phyloP scores from a whole-genome alignment of 192 early-diverging fungal genomes.

The Glomus cerebriforme region DNA sequence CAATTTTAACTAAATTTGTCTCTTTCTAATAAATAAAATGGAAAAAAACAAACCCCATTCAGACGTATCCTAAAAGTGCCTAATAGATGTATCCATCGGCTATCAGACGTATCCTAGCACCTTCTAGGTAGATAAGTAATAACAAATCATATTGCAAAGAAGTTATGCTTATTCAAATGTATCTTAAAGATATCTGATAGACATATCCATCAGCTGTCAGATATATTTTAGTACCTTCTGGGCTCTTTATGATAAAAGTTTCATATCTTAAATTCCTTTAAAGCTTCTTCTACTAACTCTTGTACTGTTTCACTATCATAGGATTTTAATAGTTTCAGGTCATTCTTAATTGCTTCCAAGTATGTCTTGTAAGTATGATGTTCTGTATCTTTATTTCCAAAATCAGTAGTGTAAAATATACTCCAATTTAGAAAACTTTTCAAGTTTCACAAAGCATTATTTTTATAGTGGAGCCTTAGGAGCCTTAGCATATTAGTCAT shows the following conservation, averaged over 20 bases:
- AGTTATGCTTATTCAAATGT: background rate
- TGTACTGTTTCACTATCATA: background rate
- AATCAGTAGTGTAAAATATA: slow-evolving; percentile 3
- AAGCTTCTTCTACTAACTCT: slow-evolving; percentile 16
- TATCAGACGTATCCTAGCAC: slow-evolving; percentile 32
- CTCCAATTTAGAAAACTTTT: slow-evolving; percentile 17
- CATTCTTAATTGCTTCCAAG: slow-evolving; percentile 20
- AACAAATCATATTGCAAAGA: slow-evolving; percentile 3
- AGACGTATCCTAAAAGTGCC: slow-evolving; percentile 25
- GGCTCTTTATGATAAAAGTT: slow-evolving; percentile 19
- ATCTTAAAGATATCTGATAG: background rate
- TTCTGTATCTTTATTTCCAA: slow-evolving; percentile 17
- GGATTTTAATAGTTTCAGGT: slow-evolving; percentile 12
- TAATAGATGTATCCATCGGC: slow-evolving; percentile 10
- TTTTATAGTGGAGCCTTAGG: background rate
- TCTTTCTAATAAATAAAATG: background rate
- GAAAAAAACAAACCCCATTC: slow-evolving; percentile 23
- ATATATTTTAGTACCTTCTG: background rate
- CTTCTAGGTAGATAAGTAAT: background rate
- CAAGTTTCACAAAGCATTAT: background rate
- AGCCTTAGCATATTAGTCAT: no score
- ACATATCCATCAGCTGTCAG: background rate
- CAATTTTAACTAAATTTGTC: background rate
- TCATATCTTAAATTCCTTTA: slow-evolving; percentile 25
- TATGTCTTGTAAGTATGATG: slow-evolving; percentile 19